Percentiles rank a stretch among this genome's conserved stretches.
These are phyloP conservation scores for Glycine tomentella DNA, from an alignment of 306 rosid species.

Conservation along the genomic window DNA sequence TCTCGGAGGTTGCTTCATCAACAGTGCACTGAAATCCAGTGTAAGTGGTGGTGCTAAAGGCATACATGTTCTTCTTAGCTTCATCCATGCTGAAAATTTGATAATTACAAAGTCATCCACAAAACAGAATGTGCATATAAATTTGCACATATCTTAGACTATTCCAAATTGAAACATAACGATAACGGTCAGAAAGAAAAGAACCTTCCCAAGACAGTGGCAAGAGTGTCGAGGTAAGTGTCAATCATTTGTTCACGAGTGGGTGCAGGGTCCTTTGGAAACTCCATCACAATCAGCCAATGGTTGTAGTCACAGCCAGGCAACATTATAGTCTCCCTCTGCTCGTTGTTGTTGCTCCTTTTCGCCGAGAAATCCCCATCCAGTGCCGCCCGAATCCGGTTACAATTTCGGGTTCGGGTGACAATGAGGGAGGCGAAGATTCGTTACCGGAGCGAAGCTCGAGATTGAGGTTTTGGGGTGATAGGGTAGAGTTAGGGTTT, in stretches of 20 bases:
- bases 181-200: no score
- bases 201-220: slow-evolving; percentile 91
- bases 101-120: no score
- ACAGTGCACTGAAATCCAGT: slow-evolving; percentile 98
- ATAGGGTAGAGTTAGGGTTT: slow-evolving; percentile 57
- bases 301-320: slow-evolving; percentile 99
- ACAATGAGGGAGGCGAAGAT: slow-evolving; percentile 36
- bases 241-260: slow-evolving; percentile 94
- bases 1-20: slow-evolving; percentile 94
- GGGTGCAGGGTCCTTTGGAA: slow-evolving; percentile 94
- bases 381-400: slow-evolving; percentile 55
- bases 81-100: slow-evolving; percentile 76
- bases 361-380: slow-evolving; percentile 73
- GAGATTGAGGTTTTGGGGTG: slow-evolving; percentile 47
- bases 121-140: no score
- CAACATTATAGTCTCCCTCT: slow-evolving; percentile 86
- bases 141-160: no score
- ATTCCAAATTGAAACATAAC: no score
- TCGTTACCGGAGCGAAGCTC: slow-evolving; percentile 17
- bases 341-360: slow-evolving; percentile 74
- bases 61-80: slow-evolving; percentile 98
- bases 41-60: slow-evolving; percentile 96
- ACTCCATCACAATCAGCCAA: slow-evolving; percentile 97
- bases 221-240: slow-evolving; percentile 87
- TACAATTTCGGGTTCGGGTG: slow-evolving; percentile 34